Evolutionary conservation across 2,329 filamentous ascomycete species (phyloP).

Genomic region (Ascochyta viciae-villosae): DNA sequence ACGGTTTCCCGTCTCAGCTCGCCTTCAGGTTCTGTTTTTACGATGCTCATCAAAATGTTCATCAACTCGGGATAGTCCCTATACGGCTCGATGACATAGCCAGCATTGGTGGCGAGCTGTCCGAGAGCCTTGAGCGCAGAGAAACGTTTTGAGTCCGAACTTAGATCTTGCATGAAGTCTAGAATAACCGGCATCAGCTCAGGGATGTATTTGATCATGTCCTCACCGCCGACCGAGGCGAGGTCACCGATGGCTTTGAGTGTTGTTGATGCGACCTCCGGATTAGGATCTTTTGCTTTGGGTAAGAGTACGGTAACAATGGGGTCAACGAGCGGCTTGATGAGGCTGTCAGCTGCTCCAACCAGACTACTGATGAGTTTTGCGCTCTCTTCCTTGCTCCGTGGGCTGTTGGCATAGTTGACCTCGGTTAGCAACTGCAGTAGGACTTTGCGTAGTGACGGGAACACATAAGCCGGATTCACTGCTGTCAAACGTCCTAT

Average conservation of each 20-base stretch:
- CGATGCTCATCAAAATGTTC: constrained; percentile 90
- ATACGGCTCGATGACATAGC: constrained; percentile 97
- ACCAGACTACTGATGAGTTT: constrained; percentile 92
- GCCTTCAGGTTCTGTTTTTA: constrained; percentile 88
- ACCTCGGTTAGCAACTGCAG: constrained; percentile 96
- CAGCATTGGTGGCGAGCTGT: constrained; percentile 92
- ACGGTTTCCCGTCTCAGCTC: constrained; percentile 91
- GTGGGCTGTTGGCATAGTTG: constrained; percentile 91
- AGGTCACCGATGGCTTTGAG: constrained; percentile 93
- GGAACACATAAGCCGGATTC: constrained; percentile 97
- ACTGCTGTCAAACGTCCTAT: constrained; percentile 90
- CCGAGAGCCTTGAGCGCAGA: constrained; percentile 89
- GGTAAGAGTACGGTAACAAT: constrained; percentile 95
- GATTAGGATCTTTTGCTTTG: constrained; percentile 83
- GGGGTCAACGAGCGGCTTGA: constrained; percentile 95
- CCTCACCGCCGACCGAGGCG: constrained; percentile 89
- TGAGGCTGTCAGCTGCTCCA: constrained; percentile 88
- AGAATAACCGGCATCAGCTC: constrained; percentile 95
- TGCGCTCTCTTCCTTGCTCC: constrained; percentile 96
- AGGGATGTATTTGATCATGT: constrained; percentile 91
- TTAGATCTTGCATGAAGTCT: constrained; percentile 90
- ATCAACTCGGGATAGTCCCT: constrained; percentile 93
- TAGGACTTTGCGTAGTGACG: constrained; percentile 89
- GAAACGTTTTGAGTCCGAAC: constrained; percentile 87
- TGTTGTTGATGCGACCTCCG: constrained; percentile 92